Evolutionary conservation across 2,329 filamentous ascomycete genomes (phyloP), one percentile per base, ranked within the genome.

Genomic region (Arachnomyces sp.): DNA sequence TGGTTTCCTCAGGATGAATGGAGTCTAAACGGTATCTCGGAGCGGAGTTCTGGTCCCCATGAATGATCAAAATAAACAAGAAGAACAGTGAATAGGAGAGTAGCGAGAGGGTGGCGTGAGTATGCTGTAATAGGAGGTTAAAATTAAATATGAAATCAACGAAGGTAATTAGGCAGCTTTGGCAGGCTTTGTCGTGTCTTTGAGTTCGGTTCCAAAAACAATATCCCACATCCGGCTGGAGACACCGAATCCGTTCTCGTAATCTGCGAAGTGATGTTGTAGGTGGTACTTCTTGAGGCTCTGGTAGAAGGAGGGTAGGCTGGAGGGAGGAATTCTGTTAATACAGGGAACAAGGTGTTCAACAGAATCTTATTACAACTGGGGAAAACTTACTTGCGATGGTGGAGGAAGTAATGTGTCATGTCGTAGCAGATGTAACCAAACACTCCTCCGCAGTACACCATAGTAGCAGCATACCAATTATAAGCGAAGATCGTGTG

Each of bases 381-480:
- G n/a, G n/a, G n/a, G n/a, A n/a, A n/a, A n/a, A n/a, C 75, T 62
- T 61, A 80, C 75, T 87, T 93, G 67, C 84, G 79, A 69, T 98
- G 92, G 64, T 98, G 92, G 30, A 98, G 76, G 75, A 98, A 98
- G 73, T 96, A 98, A 65, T 98, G 92, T 2, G 92, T 98, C 70
- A 95, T 58, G 62, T 98, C 92, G 68, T 98, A 98, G 72, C 84
- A 88, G 47, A 95, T 76, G 62, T 98, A 98, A 42, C 92, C 92
- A 54, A 95, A 94, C 48, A 98, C 81, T 46, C 89, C 92, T 36
- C 92, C 92, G 55, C 82, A 90, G 70, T 76, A 98, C 3, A 87
- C 82, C 15, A 81, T 78, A 0, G 81, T 77, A 4, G 80, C 92
- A 7, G 82, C 77, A 62, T 85, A 75, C 89, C 89, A 96, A 64